Base-by-base conservation (phyloP, 2,329 filamentous ascomycete genomes). In the Fusarium brevicatenulatum region DNA sequence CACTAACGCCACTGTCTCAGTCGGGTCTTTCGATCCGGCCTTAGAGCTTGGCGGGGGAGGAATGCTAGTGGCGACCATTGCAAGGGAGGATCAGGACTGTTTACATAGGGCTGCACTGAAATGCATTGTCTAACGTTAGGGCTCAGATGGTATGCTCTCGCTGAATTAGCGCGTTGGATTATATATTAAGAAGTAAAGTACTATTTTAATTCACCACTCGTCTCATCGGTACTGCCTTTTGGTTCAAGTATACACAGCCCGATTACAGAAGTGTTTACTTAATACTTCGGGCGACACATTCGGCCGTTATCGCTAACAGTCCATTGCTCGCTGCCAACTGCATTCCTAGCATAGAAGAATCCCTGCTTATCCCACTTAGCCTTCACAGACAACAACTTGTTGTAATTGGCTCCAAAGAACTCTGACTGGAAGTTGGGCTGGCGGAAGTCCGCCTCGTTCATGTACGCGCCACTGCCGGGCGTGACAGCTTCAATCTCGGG, bases 281-380 rank as follows among this genome's bases (percentile, higher is more conserved):
- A 40, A 13, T 57, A 36, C 30, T 36, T 57, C 7, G 58, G 34
- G 21, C 23, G 28, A 40, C 76, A 77, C 76, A 77, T 77, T 5
- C 74, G 59, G 3, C 76, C 76, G 50, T 68, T 34, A 1, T 40
- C 52, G 2, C 47, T 46, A 19, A 77, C 60, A 4, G 19, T 62
- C 86, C 87, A 89, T 16, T 74, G 77, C 57, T 89, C 87, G 57
- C 85, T 87, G 1, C 86, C 87, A 9, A 90, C 87, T 15, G 81
- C 85, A 18, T 82, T 84, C 13, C 76, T 77, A 19, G 83, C 85
- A 59, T 87, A 87, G 25, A 87, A 87, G 63, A 13, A 78, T 74
- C 6, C 80, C 63, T 7, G 85, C 81, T 34, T 47, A 74, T 89
- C 89, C 72, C 85, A 89, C 75, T 83, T 85, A 25, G 81, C 76